These are phyloP conservation scores for Alternaria tenuissima DNA, from an alignment of 2,329 filamentous ascomycete genomes.

Conservation along the genomic window DNA sequence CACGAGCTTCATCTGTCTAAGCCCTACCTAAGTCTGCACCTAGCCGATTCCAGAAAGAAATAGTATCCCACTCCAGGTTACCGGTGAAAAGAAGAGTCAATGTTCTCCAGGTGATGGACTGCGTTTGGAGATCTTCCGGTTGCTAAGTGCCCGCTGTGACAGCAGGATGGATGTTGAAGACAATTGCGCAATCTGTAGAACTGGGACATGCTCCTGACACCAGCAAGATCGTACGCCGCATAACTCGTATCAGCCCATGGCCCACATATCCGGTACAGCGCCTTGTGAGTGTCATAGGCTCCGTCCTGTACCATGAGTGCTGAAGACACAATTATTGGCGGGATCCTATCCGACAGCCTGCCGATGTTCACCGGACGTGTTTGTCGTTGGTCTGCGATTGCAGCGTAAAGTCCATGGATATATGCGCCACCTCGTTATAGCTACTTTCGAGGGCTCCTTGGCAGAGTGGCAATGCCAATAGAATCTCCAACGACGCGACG, in stretches of 20 bases:
- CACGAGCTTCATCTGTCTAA: background rate
- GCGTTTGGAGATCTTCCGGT: background rate
- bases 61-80: background rate
- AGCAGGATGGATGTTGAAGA: background rate
- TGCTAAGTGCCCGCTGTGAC: background rate
- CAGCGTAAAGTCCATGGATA: background rate
- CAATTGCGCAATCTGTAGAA: background rate
- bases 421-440: background rate
- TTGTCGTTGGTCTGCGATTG: background rate
- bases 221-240: background rate
- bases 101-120: background rate
- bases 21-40: background rate
- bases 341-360: background rate
- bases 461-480: background rate
- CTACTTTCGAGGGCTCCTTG: no score
- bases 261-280: background rate
- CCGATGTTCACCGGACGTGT: background rate
- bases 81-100: background rate
- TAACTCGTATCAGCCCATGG: background rate
- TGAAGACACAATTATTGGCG: background rate
- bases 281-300: background rate
- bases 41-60: background rate
- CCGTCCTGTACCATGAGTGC: background rate
- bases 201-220: background rate
- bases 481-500: background rate